These are phyloP conservation scores for Podospora appendiculata DNA, from an alignment of 495 filamentous ascomycete species.

Conservation along the genomic window DNA sequence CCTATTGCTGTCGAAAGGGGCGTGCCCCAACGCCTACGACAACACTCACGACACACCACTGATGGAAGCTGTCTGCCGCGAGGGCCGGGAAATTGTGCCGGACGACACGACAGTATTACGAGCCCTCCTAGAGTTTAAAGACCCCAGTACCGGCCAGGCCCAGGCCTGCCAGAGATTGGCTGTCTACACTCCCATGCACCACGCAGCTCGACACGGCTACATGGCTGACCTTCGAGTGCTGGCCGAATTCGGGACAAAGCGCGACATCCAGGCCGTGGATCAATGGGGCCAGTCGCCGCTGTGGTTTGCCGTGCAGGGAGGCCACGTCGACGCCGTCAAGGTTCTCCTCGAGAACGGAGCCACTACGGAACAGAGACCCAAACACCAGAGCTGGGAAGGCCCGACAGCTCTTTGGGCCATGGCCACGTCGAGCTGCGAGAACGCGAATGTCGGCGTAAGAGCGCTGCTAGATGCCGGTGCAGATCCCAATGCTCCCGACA, in stretches of 20 bases:
- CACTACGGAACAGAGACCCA: conserved; percentile 1
- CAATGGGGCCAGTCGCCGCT: neutral
- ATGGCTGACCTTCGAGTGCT: conserved; percentile 1
- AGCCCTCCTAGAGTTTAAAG: neutral
- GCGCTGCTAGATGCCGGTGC: neutral
- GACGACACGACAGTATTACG: conserved; percentile 1
- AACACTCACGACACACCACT: neutral
- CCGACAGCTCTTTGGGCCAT: conserved; percentile 7
- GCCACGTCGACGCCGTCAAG: conserved; percentile 1
- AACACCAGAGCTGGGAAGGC: neutral
- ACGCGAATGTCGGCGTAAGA: neutral
- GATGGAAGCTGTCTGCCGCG: conserved; percentile 3
- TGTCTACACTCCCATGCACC: conserved; percentile 1
- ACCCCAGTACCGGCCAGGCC: neutral
- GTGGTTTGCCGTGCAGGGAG: conserved; percentile 2
- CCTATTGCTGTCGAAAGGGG: conserved; percentile 3
- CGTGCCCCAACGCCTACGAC: conserved; percentile 2
- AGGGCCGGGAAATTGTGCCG: conserved; percentile 4
- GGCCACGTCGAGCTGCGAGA: neutral
- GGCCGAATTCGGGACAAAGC: neutral
- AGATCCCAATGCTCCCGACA: neutral
- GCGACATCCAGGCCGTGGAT: neutral
- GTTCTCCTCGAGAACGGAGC: conserved; percentile 1
- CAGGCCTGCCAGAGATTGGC: neutral
- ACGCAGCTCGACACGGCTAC: conserved; percentile 2